A percentile compares a stretch with the other conserved stretches of the same genome.
Evolutionary conservation across 371 early-diverging fungal genomes (phyloP).

Genomic region (Rhizopus delemar): DNA sequence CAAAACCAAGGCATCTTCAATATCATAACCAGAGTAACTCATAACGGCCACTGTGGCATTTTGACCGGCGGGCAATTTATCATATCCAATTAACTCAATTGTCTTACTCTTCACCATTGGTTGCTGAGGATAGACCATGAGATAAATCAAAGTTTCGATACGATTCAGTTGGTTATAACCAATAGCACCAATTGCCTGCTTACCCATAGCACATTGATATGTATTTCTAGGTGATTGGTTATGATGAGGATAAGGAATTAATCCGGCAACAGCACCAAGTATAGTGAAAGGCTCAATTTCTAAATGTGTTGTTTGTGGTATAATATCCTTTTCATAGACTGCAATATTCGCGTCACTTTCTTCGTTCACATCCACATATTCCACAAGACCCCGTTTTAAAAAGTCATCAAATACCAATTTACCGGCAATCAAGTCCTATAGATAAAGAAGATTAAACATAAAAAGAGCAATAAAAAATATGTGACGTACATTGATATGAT

Average conservation of each 20-base stretch:
- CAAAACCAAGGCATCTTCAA: constrained; percentile 99
- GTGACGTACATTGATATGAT: constrained; percentile 64
- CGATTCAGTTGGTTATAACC: constrained; percentile 95
- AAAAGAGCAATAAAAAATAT: not conserved
- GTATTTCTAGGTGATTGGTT: constrained; percentile 99
- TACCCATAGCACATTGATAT: constrained; percentile 99
- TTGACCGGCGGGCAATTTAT: constrained; percentile 98
- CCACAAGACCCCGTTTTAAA: constrained; percentile 91
- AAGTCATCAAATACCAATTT: constrained; percentile 89
- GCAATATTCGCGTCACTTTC: constrained; percentile 97
- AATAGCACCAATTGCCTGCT: constrained; percentile 99
- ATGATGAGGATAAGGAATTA: constrained; percentile 99
- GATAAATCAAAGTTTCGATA: constrained; percentile 95
- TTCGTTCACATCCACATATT: constrained; percentile 99
- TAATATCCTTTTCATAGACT: constrained; percentile 83
- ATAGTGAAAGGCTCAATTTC: constrained; percentile 99
- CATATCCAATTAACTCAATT: constrained; percentile 97
- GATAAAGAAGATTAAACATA: constrained; percentile 8
- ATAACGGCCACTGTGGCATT: constrained; percentile 99
- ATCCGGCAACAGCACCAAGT: constrained; percentile 96
- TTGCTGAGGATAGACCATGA: constrained; percentile 97
- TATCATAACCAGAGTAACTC: constrained; percentile 99
- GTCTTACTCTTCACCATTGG: constrained; percentile 99
- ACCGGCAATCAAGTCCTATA: constrained; percentile 58
- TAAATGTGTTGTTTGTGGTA: constrained; percentile 89